Conservation (phyloP, 2,329 filamentous ascomycete genomes). For the Curvularia hawaiiensis region DNA sequence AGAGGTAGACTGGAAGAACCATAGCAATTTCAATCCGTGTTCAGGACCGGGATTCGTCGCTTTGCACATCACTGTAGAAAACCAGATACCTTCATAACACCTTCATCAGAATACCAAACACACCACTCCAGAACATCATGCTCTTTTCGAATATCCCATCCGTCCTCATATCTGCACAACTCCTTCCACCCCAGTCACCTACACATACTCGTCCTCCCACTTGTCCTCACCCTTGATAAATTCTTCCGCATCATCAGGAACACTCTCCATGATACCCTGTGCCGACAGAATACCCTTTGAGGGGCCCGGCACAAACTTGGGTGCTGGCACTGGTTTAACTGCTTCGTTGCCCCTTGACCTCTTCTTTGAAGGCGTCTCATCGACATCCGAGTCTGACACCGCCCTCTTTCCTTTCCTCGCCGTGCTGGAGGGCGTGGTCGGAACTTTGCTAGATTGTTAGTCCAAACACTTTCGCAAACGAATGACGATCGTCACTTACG, state of each 20-base stretch:
- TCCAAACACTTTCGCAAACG: neutral
- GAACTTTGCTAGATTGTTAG: neutral
- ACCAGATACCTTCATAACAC: too few species aligned
- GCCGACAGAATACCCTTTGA: neutral
- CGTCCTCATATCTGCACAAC: neutral
- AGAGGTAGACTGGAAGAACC: neutral
- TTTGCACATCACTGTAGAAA: neutral
- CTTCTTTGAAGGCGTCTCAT: constrained; percentile 9
- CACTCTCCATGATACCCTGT: constrained; percentile 2
- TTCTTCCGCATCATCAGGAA: constrained; percentile 17
- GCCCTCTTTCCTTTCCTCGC: constrained; percentile 17
- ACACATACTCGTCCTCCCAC: constrained; percentile 14
- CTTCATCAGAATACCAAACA: neutral
- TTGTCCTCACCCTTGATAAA: constrained; percentile 22
- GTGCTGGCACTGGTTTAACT: constrained; percentile 18
- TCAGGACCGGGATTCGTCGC: neutral
- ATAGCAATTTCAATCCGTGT: neutral
- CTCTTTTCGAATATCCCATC: neutral
- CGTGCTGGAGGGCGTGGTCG: constrained; percentile 6
- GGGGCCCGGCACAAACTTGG: constrained; percentile 16
- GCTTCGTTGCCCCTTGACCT: constrained; percentile 26
- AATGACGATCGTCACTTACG: constrained; percentile 18
- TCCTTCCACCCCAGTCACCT: neutral
- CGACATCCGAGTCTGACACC: constrained; percentile 9
- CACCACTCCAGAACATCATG: neutral